These are phyloP conservation scores for Hypoxylon sp. DNA, from an alignment of 2,329 filamentous ascomycete species.

Conservation along the genomic window DNA sequence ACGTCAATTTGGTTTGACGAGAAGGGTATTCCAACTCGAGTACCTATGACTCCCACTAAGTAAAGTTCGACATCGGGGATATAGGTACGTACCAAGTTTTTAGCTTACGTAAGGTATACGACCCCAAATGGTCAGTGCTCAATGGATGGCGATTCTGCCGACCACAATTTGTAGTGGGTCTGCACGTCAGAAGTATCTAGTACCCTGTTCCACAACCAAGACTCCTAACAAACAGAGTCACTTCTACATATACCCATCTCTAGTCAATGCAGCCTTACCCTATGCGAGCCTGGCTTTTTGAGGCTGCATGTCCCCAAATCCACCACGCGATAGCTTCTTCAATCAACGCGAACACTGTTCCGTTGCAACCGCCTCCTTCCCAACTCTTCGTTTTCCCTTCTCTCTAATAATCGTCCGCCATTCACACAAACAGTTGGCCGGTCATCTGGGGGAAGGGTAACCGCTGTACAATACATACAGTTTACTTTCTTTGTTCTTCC, in stretches of 20 bases:
- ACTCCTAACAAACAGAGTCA: not conserved
- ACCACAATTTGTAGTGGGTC: conserved; percentile 18
- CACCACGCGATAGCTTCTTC: conserved; percentile 48
- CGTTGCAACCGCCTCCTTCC: conserved; percentile 14
- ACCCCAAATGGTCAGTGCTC: too few relatives aligned
- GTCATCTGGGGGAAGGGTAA: conserved; percentile 42
- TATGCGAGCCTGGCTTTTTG: conserved; percentile 35
- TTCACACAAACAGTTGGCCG: conserved; percentile 36
- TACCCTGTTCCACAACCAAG: conserved; percentile 3
- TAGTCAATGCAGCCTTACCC: conserved; percentile 40
- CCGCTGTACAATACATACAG: conserved; percentile 45
- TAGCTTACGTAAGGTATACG: conserved; percentile 44
- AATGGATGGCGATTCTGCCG: conserved; percentile 34
- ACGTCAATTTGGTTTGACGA: conserved; percentile 18
- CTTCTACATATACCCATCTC: conserved; percentile 11
- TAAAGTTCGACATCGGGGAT: conserved; percentile 24
- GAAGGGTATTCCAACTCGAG: conserved; percentile 13
- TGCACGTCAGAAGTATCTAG: conserved; percentile 9
- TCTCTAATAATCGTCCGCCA: conserved; percentile 25
- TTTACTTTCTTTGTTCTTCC: conserved; percentile 42
- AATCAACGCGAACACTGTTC: conserved; percentile 32
- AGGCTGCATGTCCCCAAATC: conserved; percentile 42
- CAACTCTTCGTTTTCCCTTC: conserved; percentile 33
- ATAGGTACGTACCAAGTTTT: conserved; percentile 29
- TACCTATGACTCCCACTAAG: conserved; percentile 32